Percentiles rank a stretch among this genome's conserved stretches.
These are phyloP conservation scores for Penicillium crustosum DNA, from an alignment of 2,329 filamentous ascomycete species.

Conservation along the genomic window DNA sequence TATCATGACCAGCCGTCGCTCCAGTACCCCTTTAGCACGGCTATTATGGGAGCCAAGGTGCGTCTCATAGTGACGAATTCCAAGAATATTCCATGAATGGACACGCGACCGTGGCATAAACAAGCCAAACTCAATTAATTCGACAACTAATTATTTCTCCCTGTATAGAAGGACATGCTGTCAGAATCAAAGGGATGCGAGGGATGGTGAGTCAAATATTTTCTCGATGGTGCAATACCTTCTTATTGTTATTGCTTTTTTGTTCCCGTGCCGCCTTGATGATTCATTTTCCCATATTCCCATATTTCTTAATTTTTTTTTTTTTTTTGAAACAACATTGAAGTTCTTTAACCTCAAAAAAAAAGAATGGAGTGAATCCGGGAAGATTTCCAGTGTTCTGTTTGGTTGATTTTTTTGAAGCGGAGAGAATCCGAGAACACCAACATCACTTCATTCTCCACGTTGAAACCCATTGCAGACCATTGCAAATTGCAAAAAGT, in stretches of 20 bases:
- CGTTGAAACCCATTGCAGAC: background rate
- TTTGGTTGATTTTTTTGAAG: slow-evolving; percentile 6
- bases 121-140: background rate
- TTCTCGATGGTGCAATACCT: slow-evolving; percentile 25
- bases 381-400: background rate
- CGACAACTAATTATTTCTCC: background rate
- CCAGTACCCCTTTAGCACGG: slow-evolving; percentile 29
- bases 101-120: slow-evolving; percentile 3
- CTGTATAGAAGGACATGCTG: slow-evolving; percentile 18
- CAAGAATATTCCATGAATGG: background rate
- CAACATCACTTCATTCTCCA: slow-evolving; percentile 23
- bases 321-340: background rate
- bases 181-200: slow-evolving; percentile 21
- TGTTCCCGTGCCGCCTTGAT: slow-evolving; percentile 26
- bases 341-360: background rate
- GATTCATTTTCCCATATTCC: slow-evolving; percentile 16
- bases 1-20: slow-evolving; percentile 13
- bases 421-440: slow-evolving; percentile 10
- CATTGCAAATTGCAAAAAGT: too few species aligned
- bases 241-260: slow-evolving; percentile 6
- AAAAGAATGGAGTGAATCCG: slow-evolving; percentile 2
- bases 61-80: slow-evolving; percentile 13
- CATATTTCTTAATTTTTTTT: background rate
- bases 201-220: slow-evolving; percentile 30
- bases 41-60: slow-evolving; percentile 37